Evolutionary conservation across 495 filamentous ascomycete species (phyloP).

Genomic region (Daldinia childiae): DNA sequence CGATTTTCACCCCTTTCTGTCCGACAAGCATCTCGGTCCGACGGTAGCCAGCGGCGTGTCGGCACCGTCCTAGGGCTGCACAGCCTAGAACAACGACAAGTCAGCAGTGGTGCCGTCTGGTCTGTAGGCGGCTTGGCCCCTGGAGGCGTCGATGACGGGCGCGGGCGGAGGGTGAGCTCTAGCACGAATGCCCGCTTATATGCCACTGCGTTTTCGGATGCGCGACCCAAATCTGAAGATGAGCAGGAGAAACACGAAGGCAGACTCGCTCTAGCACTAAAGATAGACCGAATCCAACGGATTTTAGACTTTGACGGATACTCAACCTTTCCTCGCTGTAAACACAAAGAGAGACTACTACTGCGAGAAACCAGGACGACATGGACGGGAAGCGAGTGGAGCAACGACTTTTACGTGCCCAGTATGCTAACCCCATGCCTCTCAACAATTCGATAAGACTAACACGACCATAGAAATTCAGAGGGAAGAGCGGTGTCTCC

Average conservation of each 20-base stretch:
- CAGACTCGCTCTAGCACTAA: constrained; percentile 82
- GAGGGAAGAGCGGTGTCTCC: constrained; percentile 57
- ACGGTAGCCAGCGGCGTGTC: constrained; percentile 45
- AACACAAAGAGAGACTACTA: constrained; percentile 18
- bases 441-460: neutral
- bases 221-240: constrained; percentile 53
- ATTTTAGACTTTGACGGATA: constrained; percentile 63
- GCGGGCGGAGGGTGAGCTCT: constrained; percentile 69
- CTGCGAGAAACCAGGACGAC: constrained; percentile 42
- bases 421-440: constrained; percentile 56
- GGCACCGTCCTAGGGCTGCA: constrained; percentile 52
- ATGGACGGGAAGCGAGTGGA: constrained; percentile 72
- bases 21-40: constrained; percentile 43
- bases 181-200: constrained; percentile 80
- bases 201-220: constrained; percentile 69
- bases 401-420: constrained; percentile 55
- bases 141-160: constrained; percentile 67
- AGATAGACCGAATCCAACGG: constrained; percentile 74
- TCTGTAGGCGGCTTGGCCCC: constrained; percentile 74
- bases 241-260: constrained; percentile 73
- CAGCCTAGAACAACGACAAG: constrained; percentile 52
- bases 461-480: constrained; percentile 11
- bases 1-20: constrained; percentile 49
- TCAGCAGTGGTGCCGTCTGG: constrained; percentile 81
- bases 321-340: constrained; percentile 46